Evolutionary conservation across 257 asterid species (phyloP).

Genomic region (Cynanchum wilfordii): DNA sequence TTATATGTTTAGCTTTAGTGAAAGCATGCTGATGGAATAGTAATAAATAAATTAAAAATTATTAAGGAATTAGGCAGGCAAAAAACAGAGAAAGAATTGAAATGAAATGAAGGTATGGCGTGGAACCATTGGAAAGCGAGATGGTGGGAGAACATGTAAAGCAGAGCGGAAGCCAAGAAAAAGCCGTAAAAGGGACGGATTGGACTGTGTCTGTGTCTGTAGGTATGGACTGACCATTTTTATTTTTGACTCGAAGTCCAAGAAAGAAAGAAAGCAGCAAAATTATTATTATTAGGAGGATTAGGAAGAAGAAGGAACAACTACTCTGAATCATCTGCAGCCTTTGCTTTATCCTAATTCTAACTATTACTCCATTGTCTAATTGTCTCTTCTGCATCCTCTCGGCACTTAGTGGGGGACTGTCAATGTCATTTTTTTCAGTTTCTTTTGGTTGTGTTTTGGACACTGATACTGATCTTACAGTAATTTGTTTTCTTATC

Average conservation of each 20-base stretch:
- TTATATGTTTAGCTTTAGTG: not conserved
- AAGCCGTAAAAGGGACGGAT: slow-evolving; percentile 5
- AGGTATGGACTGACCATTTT: not conserved
- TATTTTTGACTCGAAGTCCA: not conserved
- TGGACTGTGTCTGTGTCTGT: not conserved
- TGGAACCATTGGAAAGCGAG: slow-evolving; percentile 6
- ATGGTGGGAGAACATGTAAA: slow-evolving; percentile 4
- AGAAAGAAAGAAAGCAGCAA: slow-evolving; percentile 5
- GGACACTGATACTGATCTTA: too few species aligned
- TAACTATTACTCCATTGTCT: too few species aligned
- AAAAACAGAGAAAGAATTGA: not conserved
- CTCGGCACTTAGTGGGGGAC: not conserved
- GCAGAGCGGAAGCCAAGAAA: slow-evolving; percentile 1
- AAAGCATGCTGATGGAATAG: not conserved
- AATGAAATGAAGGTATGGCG: not conserved
- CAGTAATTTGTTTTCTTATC: too few species aligned
- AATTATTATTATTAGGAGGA: not conserved
- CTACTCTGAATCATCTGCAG: not conserved
- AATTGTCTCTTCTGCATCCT: too few species aligned
- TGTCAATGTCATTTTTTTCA: not conserved
- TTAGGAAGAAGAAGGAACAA: not conserved
- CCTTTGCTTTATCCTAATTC: not conserved
- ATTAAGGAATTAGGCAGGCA: too few species aligned
- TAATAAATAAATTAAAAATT: not conserved
- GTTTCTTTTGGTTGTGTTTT: too few species aligned